A percentile compares a stretch with the other conserved stretches of the same genome.
Conservation (phyloP, 768 basidiomycete species). For the Lyophyllum atratum region DNA sequence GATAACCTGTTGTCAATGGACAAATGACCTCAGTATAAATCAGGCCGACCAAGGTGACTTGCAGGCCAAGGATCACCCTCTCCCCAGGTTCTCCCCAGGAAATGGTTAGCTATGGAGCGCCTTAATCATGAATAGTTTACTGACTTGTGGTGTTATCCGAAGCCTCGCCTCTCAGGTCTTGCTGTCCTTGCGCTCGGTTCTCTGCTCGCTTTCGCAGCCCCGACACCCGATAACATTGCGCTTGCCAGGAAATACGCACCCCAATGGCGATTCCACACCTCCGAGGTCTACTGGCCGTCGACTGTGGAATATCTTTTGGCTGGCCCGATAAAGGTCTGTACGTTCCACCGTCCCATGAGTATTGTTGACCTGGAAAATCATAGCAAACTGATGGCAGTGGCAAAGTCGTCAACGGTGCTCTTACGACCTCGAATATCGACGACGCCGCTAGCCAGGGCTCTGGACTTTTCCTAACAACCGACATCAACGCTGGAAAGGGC, state of each 20-base stretch:
- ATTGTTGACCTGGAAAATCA: neutral
- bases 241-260: slow-evolving; percentile 19
- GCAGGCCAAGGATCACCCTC: neutral
- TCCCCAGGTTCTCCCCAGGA: neutral
- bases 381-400: slow-evolving; percentile 15
- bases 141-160: neutral
- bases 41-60: neutral
- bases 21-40: neutral
- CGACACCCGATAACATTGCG: slow-evolving; percentile 14
- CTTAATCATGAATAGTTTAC: neutral
- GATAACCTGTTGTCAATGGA: neutral
- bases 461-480: slow-evolving; percentile 11
- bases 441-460: slow-evolving; percentile 11
- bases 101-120: slow-evolving; percentile 4
- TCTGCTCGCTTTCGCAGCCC: slow-evolving; percentile 8
- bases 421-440: slow-evolving; percentile 10
- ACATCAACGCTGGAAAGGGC: slow-evolving; percentile 14
- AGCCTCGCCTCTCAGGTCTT: slow-evolving; percentile 7
- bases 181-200: slow-evolving; percentile 7
- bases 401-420: slow-evolving; percentile 10
- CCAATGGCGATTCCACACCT: slow-evolving; percentile 17
- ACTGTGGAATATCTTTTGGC: slow-evolving; percentile 18
- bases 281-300: slow-evolving; percentile 18
- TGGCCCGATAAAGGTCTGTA: slow-evolving; percentile 15
- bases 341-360: neutral